Percentiles rank a stretch among this genome's conserved stretches.
phyloP scores from a whole-genome alignment of 257 asterid genomes.

The Rhazya stricta region DNA sequence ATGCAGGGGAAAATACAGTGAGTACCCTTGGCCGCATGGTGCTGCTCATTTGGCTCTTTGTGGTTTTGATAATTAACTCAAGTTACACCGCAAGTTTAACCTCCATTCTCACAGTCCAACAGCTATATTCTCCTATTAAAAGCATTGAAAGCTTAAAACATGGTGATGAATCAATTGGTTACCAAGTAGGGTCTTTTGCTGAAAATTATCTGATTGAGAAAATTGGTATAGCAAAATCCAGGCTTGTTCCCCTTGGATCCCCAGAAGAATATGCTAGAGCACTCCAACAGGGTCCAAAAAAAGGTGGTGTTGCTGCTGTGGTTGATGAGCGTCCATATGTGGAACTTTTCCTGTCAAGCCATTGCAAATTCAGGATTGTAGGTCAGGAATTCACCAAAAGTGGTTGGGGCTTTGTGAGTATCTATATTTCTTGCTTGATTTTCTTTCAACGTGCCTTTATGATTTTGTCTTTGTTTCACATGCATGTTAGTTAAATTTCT shows the following conservation, averaged over 20 bases:
- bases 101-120: conserved; percentile 61
- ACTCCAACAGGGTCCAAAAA: conserved; percentile 42
- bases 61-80: conserved; percentile 53
- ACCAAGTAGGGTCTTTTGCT: conserved; percentile 66
- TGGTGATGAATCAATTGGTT: conserved; percentile 49
- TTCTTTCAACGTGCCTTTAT: neutral
- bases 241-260: conserved; percentile 54
- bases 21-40: conserved; percentile 56
- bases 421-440: conserved; percentile 10
- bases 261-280: conserved; percentile 49
- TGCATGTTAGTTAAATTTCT: neutral
- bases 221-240: conserved; percentile 45
- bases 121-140: conserved; percentile 50
- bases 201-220: conserved; percentile 43
- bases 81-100: conserved; percentile 75
- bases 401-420: conserved; percentile 76
- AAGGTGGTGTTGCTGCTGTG: conserved; percentile 66
- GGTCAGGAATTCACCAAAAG: conserved; percentile 58
- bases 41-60: conserved; percentile 62
- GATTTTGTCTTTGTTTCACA: neutral
- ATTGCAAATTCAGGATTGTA: conserved; percentile 44
- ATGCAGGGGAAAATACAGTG: conserved; percentile 49
- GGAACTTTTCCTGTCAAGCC: conserved; percentile 48
- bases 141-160: conserved; percentile 50
- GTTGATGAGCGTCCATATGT: conserved; percentile 63